Conservation (phyloP, 2,329 filamentous ascomycete species). For the Seiridium cupressi region DNA sequence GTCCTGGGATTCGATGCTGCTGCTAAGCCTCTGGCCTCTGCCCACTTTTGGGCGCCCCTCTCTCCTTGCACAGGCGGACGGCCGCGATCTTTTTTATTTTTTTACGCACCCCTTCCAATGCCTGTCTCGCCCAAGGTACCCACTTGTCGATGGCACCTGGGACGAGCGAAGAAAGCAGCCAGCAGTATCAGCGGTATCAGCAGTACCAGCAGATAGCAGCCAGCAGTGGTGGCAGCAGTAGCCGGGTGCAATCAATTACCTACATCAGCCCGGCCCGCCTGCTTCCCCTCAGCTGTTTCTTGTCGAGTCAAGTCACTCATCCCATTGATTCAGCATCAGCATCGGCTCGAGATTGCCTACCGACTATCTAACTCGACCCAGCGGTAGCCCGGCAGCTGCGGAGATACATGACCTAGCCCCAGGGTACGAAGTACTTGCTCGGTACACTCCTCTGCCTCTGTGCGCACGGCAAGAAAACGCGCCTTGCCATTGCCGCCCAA, state of each 20-base stretch:
- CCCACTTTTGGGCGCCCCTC: neutral
- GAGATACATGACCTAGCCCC: neutral
- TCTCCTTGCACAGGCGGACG: neutral
- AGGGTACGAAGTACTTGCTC: neutral
- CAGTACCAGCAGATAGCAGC: neutral
- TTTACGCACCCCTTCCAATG: neutral
- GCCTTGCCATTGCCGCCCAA: slow-evolving; percentile 7
- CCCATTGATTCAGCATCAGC: neutral
- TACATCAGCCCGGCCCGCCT: slow-evolving; percentile 1
- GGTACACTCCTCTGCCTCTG: neutral
- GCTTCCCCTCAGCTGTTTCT: slow-evolving; percentile 1
- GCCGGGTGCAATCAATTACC: slow-evolving; percentile 1
- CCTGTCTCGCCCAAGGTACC: neutral
- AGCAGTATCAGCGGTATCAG: neutral
- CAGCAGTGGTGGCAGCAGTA: neutral
- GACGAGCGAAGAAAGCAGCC: neutral
- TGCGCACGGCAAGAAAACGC: slow-evolving; percentile 1
- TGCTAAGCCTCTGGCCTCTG: slow-evolving; percentile 2
- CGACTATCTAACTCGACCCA: neutral
- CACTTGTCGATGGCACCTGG: neutral
- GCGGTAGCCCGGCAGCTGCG: slow-evolving; percentile 2
- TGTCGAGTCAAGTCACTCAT: slow-evolving; percentile 5
- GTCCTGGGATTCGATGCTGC: neutral
- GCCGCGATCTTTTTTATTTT: neutral
- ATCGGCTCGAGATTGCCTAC: slow-evolving; percentile 1